Evolutionary conservation across 768 basidiomycete genomes (phyloP), one percentile per base, ranked within the genome.

Genomic region (Leucocoprinus sp.): DNA sequence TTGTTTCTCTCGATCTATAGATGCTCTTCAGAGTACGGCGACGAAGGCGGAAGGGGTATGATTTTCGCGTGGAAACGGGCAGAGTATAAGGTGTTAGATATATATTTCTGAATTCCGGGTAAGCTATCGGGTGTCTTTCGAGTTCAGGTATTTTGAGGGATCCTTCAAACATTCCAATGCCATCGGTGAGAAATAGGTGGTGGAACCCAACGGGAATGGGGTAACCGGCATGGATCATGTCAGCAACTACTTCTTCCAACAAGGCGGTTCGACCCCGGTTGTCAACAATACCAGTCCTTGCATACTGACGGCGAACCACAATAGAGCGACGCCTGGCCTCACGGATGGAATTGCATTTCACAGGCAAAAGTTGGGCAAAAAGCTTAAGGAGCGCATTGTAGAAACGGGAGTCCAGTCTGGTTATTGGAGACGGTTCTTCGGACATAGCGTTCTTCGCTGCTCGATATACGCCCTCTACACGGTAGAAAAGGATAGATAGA

Each of bases 331-430:
- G 5, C 5, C 22, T 22, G 14, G 39, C 34, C 14, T 42, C 43
- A 6, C 22, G 14, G 5, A 41, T 14, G 5, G 42, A 26, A 19
- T 27, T 14, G n/a, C 19, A 29, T 38, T 29, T 28, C 3, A 14
- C 27, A 24, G 51, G 52, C 2, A 45, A 37, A 7, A 36, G 42
- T 4, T 52, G 48, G 14, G 61, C 55, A 28, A 72, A 68, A 37
- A 81, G 61, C 8, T 64, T 59, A 9, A 86, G 60, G 7, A 76
- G 65, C 1, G 78, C 77, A 44, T 83, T 84, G 63, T 80, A 85
- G 57, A 84, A 84, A 36, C 74, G 68, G n/a, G 71, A 74, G 52
- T 88, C 84, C 0, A 45, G 2, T 36, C 35, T 52, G 50, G 40
- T 44, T 50, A 50, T 19, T 49, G 17, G 19, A 36, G 12, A 31